These are phyloP conservation scores for Paradendryphiella salina DNA, from an alignment of 2,329 filamentous ascomycete genomes.

Conservation along the genomic window DNA sequence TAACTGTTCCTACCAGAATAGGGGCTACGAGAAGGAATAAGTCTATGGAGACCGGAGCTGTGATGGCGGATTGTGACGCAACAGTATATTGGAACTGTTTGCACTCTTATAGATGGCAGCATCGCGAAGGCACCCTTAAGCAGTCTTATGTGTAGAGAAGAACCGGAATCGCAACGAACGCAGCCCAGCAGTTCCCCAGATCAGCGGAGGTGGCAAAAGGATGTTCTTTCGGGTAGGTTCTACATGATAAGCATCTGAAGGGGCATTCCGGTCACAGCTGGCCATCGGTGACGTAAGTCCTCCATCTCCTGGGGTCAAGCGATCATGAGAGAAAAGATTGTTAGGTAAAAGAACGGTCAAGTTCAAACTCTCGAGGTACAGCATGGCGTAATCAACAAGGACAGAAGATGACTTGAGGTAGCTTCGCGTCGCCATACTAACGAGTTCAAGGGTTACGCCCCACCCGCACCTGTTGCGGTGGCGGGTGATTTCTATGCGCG, in stretches of 20 bases:
- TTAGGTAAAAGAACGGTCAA: neutral
- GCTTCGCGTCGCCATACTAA: neutral
- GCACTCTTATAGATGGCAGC: neutral
- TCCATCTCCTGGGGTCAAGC: neutral
- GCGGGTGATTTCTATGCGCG: neutral
- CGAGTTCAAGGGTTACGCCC: too few relatives aligned
- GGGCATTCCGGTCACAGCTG: neutral
- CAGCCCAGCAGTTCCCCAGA: neutral
- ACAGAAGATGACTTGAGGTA: neutral
- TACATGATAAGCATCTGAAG: constrained; percentile 1
- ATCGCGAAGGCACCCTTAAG: too few relatives aligned
- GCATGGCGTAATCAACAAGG: too few relatives aligned
- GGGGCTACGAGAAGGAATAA: neutral
- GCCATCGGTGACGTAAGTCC: neutral
- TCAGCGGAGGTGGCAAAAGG: neutral
- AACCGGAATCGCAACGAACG: neutral
- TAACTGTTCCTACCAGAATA: neutral
- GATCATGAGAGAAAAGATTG: neutral
- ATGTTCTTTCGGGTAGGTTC: neutral
- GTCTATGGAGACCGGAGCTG: neutral
- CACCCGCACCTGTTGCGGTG: neutral
- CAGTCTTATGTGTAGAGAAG: too few relatives aligned
- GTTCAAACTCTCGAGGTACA: neutral
- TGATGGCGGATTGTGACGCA: neutral
- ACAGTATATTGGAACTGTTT: neutral